Percentiles rank a stretch among this genome's conserved stretches.
Conservation (phyloP, 805 yeast genomes). For the Candida pseudofarinosa region DNA sequence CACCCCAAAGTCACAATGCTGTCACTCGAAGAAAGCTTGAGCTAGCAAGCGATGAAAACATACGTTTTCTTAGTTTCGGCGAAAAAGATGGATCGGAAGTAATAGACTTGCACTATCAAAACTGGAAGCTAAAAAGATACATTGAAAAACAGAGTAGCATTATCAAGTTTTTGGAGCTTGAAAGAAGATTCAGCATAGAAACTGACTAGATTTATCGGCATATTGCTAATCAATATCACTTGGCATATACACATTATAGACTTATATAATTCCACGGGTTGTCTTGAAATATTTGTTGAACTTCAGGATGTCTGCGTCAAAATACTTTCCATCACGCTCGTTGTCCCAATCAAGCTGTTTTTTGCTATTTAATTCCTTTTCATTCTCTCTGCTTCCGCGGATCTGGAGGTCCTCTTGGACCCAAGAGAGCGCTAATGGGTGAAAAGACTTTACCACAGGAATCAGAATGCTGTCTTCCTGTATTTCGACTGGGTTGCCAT, state of each 20-base stretch:
- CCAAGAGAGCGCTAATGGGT: conserved; percentile 75
- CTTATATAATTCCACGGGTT: conserved; percentile 34
- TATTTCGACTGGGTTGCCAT: conserved; percentile 11
- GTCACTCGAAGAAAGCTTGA: conserved; percentile 15
- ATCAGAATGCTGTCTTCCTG: conserved; percentile 25
- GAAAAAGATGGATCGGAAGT: conserved; percentile 10
- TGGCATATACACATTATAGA: conserved; percentile 2
- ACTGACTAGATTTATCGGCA: not conserved
- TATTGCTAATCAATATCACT: not conserved
- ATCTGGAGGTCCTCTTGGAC: conserved; percentile 46
- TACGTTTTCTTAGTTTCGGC: conserved; percentile 1
- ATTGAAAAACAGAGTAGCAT: conserved; percentile 20
- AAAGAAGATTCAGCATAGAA: conserved; percentile 16
- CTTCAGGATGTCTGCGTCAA: conserved; percentile 44
- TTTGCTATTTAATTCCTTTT: conserved; percentile 32
- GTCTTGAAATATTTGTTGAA: conserved; percentile 48
- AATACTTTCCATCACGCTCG: conserved; percentile 31
- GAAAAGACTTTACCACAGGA: conserved; percentile 49
- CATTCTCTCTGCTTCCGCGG: conserved; percentile 54
- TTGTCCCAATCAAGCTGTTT: conserved; percentile 56
- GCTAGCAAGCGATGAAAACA: not conserved
- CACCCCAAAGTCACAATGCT: conserved; percentile 21
- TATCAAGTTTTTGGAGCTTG: conserved; percentile 28
- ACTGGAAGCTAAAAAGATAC: conserved; percentile 26
- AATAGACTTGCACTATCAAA: conserved; percentile 23